Percentiles rank a stretch among this genome's conserved stretches.
phyloP scores from a whole-genome alignment of 192 early-diverging fungal genomes.

The Chytriomyces sp. region DNA sequence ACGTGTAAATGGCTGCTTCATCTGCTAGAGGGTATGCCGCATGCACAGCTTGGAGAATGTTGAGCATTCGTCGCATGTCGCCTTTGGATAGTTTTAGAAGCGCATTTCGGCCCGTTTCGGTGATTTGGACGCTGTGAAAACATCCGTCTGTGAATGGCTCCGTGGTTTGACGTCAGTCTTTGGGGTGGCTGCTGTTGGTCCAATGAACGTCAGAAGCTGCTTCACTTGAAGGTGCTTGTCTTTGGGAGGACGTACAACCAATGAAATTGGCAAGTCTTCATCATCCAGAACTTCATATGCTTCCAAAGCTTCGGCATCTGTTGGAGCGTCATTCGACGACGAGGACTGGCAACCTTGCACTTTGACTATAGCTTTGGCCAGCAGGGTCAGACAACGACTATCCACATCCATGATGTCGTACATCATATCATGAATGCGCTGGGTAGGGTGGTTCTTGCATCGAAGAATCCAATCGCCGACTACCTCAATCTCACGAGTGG shows the following conservation, averaged over 20 bases:
- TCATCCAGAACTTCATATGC: conserved; percentile 3
- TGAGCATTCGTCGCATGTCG: conserved; percentile 97
- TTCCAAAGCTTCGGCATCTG: not conserved
- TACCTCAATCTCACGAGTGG: not conserved
- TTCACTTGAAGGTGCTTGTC: conserved; percentile 14
- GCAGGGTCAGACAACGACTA: not conserved
- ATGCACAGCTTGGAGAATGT: conserved; percentile 91
- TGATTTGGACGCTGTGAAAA: conserved; percentile 71
- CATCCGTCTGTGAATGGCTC: too few relatives aligned
- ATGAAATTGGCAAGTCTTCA: conserved; percentile 2
- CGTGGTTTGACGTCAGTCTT: conserved; percentile 7
- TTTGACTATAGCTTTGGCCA: not conserved
- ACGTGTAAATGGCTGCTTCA: conserved; percentile 85
- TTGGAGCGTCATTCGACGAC: not conserved
- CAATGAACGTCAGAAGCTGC: conserved; percentile 5
- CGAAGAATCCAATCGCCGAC: not conserved
- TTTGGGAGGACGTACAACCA: not conserved
- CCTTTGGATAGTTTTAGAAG: conserved; percentile 84
- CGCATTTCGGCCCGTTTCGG: conserved; percentile 78
- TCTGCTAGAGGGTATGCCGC: conserved; percentile 80
- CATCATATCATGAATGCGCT: conserved; percentile 1
- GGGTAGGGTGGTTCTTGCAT: not conserved
- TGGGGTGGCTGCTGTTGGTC: not conserved
- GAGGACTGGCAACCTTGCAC: not conserved
- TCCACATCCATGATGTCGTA: not conserved